Conservation (phyloP, 305 asterid species). For the Solanum hybrid region DNA sequence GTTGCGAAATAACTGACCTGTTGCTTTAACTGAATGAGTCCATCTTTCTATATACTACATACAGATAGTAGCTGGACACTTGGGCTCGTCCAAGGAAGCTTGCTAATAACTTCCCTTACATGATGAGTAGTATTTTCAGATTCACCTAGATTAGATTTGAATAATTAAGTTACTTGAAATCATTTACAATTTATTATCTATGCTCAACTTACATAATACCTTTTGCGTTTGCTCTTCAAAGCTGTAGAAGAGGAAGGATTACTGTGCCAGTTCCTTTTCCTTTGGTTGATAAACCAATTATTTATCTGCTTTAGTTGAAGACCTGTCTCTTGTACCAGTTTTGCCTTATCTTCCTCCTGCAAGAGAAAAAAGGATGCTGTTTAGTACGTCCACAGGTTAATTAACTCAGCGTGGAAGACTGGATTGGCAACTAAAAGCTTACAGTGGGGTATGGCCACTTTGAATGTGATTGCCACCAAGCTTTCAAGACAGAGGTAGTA, state of each 20-base stretch:
- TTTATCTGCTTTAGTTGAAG: conserved; percentile 53
- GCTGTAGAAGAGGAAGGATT: conserved; percentile 38
- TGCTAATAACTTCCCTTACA: neutral
- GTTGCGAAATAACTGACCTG: neutral
- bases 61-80: neutral
- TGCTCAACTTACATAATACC: conserved; percentile 10
- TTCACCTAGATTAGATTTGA: neutral
- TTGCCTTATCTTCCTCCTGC: conserved; percentile 49
- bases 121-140: neutral
- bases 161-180: neutral
- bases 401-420: neutral
- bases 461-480: conserved; percentile 47
- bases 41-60: neutral
- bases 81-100: neutral
- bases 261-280: conserved; percentile 52
- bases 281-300: conserved; percentile 15
- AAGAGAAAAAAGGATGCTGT: neutral
- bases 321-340: conserved; percentile 52
- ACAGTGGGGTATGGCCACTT: conserved; percentile 62
- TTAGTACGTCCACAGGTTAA: neutral
- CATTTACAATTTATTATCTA: neutral
- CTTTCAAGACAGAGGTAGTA: conserved; percentile 41
- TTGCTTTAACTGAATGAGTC: neutral
- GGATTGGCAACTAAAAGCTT: conserved; percentile 1
- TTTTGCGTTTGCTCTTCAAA: conserved; percentile 38